Evolutionary conservation across 495 filamentous ascomycete genomes (phyloP), one percentile per base, ranked within the genome.

Genomic region (Tuber microsphaerosporum): DNA sequence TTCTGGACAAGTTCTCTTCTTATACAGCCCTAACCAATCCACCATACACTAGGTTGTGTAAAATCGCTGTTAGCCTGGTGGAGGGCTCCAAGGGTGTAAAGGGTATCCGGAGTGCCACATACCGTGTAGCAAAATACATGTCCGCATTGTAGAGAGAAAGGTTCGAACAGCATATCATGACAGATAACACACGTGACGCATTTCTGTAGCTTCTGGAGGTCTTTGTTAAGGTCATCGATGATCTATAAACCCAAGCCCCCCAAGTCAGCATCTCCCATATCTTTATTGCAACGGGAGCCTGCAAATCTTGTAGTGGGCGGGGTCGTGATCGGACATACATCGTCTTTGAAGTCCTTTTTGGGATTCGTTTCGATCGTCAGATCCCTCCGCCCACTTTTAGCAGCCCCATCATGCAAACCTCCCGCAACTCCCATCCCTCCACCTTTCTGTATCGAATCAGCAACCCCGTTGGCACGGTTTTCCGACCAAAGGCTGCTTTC

Each of bases 121-220:
- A 91, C 89, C 68, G 87, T 89, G 79, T 93, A 93, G 82, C 91
- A 93, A 79, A 91, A 93, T 7, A 91, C 91, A 83, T 93, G 91
- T 1, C 91, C 91, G 78, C 91, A 93, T 61, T 88, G 87, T 61
- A 91, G 87, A 31, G 87, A 90, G 82, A 90, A 93, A 12, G 91
- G 91, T 79, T 93, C 91, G 84, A 91, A 92, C 19, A 93, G 85
- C 44, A 91, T 87, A 34, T 89, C 86, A 51, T 90, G 87, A 77
- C 91, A 93, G 72, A 93, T 90, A 72, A 90, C 89, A 83, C 91
- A 93, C 71, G 88, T 89, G 77, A 91, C 78, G 42, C 73, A 77
- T 73, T 82, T 83, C 68, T 76, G 74, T 41, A 83, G 69, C 48
- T 79, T 81, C 39, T 71, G 84, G 42, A 86, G 80, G 69, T 87